Evolutionary conservation across 345 rosid genomes (phyloP).

Genomic region (Isatis tinctoria): DNA sequence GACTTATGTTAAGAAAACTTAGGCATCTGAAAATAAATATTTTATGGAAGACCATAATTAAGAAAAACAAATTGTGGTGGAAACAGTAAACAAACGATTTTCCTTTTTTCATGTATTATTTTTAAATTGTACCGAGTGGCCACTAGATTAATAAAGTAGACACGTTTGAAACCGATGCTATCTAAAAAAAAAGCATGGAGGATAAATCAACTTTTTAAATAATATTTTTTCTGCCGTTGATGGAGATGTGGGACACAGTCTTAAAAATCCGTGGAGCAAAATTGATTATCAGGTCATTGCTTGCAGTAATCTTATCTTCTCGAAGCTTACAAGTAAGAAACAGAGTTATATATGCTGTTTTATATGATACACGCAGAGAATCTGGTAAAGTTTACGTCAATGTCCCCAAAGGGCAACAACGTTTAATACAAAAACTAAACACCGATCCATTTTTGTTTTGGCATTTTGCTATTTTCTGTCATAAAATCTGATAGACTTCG

Average conservation of each 20-base stretch:
- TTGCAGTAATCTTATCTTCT: constrained; percentile 17
- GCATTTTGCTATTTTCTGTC: not conserved
- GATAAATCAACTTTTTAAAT: too few species aligned
- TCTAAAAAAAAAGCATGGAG: too few species aligned
- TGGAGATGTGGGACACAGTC: not conserved
- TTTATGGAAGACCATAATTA: not conserved
- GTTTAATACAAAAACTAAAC: not conserved
- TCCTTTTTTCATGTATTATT: not conserved
- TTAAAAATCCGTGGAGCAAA: not conserved
- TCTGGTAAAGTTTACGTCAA: not conserved
- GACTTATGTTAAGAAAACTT: not conserved
- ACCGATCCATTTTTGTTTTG: not conserved
- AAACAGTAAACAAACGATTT: not conserved
- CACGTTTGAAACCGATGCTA: too few species aligned
- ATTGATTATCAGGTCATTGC: constrained; percentile 16
- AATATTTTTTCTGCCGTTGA: too few species aligned
- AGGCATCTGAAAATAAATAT: not conserved
- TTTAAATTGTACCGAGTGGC: not conserved
- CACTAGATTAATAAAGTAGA: too few species aligned
- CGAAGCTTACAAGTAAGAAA: not conserved
- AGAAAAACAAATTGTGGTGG: not conserved
- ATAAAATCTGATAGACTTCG: not conserved
- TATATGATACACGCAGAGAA: not conserved
- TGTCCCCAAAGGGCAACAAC: not conserved
- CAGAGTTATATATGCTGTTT: not conserved